These are phyloP conservation scores for Penicillium nucicola DNA, from an alignment of 495 filamentous ascomycete species.

Conservation along the genomic window DNA sequence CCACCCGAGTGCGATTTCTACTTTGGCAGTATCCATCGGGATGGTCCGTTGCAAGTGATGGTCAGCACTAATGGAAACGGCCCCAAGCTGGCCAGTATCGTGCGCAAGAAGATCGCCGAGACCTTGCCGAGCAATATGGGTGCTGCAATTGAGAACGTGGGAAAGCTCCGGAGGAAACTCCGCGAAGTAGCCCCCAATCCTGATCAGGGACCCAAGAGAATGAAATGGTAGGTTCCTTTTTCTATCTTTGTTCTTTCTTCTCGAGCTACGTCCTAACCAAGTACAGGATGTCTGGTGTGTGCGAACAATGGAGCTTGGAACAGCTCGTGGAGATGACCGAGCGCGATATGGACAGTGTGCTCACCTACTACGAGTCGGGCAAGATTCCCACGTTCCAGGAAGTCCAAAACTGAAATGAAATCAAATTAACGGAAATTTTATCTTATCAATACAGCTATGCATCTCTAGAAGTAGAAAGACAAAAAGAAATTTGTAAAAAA, in stretches of 20 bases:
- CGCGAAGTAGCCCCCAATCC: constrained; percentile 67
- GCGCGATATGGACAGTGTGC: constrained; percentile 74
- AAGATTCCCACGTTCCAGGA: constrained; percentile 39
- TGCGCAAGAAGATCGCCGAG: constrained; percentile 77
- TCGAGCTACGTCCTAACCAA: background rate
- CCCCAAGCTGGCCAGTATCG: constrained; percentile 82
- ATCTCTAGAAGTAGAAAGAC: constrained; percentile 20
- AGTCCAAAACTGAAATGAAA: constrained; percentile 24
- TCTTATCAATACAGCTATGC: constrained; percentile 31
- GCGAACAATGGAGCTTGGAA: constrained; percentile 80
- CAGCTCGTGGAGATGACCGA: constrained; percentile 84
- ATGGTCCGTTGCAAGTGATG: constrained; percentile 96
- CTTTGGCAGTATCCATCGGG: constrained; percentile 91
- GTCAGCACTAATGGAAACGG: constrained; percentile 97
- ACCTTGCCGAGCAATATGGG: constrained; percentile 74
- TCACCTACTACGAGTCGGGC: constrained; percentile 62
- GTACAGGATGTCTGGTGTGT: constrained; percentile 80
- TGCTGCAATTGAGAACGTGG: constrained; percentile 78
- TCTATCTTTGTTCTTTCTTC: background rate
- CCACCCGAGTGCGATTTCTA: constrained; percentile 98
- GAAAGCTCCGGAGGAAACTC: constrained; percentile 73
- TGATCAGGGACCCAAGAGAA: constrained; percentile 80
- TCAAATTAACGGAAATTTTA: constrained; percentile 5
- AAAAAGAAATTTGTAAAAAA: constrained; percentile 9
- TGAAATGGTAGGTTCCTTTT: constrained; percentile 68